Conservation (phyloP, 805 yeast species). For the Metschnikowia borealis region DNA sequence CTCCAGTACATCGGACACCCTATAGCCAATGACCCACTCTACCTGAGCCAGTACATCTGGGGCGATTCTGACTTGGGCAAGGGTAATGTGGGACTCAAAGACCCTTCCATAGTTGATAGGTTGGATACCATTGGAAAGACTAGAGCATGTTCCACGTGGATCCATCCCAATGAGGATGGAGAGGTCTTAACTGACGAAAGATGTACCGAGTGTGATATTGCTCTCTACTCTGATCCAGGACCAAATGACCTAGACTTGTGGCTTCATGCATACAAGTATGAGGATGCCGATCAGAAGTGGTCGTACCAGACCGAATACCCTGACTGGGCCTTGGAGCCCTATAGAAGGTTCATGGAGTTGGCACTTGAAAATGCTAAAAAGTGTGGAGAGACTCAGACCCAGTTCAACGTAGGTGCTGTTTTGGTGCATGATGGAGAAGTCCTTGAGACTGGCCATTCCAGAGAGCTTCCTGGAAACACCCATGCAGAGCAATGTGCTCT, state of each 20-base stretch:
- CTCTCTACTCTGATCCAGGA: slow-evolving; percentile 82
- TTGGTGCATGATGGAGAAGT: slow-evolving; percentile 58
- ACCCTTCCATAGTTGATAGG: slow-evolving; percentile 41
- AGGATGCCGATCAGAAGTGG: slow-evolving; percentile 59
- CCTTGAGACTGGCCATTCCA: slow-evolving; percentile 78
- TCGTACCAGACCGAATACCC: slow-evolving; percentile 73
- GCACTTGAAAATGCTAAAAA: slow-evolving; percentile 77
- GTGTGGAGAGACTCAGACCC: slow-evolving; percentile 79
- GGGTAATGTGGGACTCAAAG: slow-evolving; percentile 45
- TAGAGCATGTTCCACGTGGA: slow-evolving; percentile 64
- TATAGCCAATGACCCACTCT: slow-evolving; percentile 88
- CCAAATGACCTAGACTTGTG: slow-evolving; percentile 82
- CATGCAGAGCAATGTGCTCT: slow-evolving; percentile 97
- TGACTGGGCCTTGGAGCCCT: slow-evolving; percentile 70
- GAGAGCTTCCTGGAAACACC: slow-evolving; percentile 91
- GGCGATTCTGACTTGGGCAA: slow-evolving; percentile 65
- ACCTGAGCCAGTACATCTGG: slow-evolving; percentile 78
- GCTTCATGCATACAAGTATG: slow-evolving; percentile 86
- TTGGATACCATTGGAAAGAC: slow-evolving; percentile 71
- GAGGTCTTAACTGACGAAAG: slow-evolving; percentile 56
- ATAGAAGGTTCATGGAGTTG: slow-evolving; percentile 59
- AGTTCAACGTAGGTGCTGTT: slow-evolving; percentile 92
- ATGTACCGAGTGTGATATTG: slow-evolving; percentile 67
- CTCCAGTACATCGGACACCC: slow-evolving; percentile 86
- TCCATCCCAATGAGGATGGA: slow-evolving; percentile 55